Evolutionary conservation across 1,284 basidiomycete genomes (phyloP).

Genomic region (Quambalaria eucalypti): DNA sequence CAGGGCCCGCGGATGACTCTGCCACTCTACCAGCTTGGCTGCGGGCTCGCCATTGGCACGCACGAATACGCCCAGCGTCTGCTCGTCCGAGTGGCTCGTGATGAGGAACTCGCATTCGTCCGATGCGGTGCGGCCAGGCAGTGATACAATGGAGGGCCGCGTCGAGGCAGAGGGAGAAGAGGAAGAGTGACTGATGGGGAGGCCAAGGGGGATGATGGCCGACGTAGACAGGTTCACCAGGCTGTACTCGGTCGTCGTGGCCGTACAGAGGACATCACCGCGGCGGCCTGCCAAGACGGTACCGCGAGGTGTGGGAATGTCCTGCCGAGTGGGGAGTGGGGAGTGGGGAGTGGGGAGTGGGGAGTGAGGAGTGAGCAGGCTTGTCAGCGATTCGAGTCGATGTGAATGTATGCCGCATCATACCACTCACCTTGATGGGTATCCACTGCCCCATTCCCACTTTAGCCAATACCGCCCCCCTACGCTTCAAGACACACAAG

Average conservation of each 20-base stretch:
- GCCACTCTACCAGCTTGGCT: slow-evolving; percentile 42
- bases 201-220: slow-evolving; percentile 25
- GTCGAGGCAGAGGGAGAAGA: slow-evolving; percentile 32
- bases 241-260: slow-evolving; percentile 36
- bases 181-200: slow-evolving; percentile 41
- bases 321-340: too few species aligned
- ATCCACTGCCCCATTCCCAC: slow-evolving; percentile 20
- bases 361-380: too few species aligned
- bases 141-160: slow-evolving; percentile 34
- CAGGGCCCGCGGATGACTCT: slow-evolving; percentile 38
- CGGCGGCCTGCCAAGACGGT: slow-evolving; percentile 37
- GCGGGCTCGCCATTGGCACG: slow-evolving; percentile 36
- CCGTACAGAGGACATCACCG: slow-evolving; percentile 34
- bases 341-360: too few species aligned
- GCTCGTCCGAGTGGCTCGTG: slow-evolving; percentile 34
- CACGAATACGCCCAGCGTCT: slow-evolving; percentile 42
- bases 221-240: slow-evolving; percentile 31
- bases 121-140: slow-evolving; percentile 8
- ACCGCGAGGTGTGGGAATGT: slow-evolving; percentile 33
- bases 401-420: slow-evolving; percentile 2
- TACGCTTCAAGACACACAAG: slow-evolving; percentile 35
- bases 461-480: slow-evolving; percentile 31
- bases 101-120: slow-evolving; percentile 33
- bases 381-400: not conserved
- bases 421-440: slow-evolving; percentile 23